phyloP scores from a whole-genome alignment of 2,329 filamentous ascomycete species.

The Fusarium pseudoanthophilum region DNA sequence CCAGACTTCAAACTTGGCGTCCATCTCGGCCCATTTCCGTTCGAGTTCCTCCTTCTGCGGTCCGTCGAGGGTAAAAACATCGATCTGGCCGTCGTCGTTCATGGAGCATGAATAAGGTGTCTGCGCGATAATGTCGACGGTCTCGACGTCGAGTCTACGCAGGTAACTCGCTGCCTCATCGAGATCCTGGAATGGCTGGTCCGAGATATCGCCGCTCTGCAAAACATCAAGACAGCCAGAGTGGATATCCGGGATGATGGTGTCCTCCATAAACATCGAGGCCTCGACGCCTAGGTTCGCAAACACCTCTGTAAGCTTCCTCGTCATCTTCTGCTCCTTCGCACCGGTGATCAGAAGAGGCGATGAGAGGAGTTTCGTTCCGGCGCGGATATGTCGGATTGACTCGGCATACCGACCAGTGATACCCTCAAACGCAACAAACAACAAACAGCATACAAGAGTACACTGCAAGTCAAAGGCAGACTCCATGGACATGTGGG shows the following conservation, averaged over 20 bases:
- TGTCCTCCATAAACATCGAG: slow-evolving; percentile 36
- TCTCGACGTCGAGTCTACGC: slow-evolving; percentile 19
- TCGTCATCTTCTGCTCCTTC: slow-evolving; percentile 5
- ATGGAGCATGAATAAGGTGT: neutral
- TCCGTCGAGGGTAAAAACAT: neutral
- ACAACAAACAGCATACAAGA: slow-evolving; percentile 36
- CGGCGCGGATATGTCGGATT: slow-evolving; percentile 33
- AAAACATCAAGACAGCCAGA: neutral
- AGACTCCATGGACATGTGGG: slow-evolving; percentile 21
- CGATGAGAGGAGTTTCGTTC: slow-evolving; percentile 21
- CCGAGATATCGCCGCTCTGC: neutral
- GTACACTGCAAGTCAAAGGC: slow-evolving; percentile 30
- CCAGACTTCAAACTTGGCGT: slow-evolving; percentile 7
- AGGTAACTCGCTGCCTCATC: slow-evolving; percentile 29
- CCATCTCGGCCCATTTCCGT: neutral
- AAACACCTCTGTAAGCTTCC: slow-evolving; percentile 39
- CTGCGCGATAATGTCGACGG: neutral
- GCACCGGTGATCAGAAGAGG: neutral
- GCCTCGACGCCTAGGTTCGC: slow-evolving; percentile 28
- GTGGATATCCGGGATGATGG: slow-evolving; percentile 5
- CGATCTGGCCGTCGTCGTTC: neutral
- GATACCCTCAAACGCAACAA: slow-evolving; percentile 39
- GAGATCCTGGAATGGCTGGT: slow-evolving; percentile 23
- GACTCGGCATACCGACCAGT: slow-evolving; percentile 38
- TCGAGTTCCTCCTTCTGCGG: neutral